Evolutionary conservation across 2,329 filamentous ascomycete genomes (phyloP), one percentile per base, ranked within the genome.

Genomic region (Ophiostoma novo-ulmi): DNA sequence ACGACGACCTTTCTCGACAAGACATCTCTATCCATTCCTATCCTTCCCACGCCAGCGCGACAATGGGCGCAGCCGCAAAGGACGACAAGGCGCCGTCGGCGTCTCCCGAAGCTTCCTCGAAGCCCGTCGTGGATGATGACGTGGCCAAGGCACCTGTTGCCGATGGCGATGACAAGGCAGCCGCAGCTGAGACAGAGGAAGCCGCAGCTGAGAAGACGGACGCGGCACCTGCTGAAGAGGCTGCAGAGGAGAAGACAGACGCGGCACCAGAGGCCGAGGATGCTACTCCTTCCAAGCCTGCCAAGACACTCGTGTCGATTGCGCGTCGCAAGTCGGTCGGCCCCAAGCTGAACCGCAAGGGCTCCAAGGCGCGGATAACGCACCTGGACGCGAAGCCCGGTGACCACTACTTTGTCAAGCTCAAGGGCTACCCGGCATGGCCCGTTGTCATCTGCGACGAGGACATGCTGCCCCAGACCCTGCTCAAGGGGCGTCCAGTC

Each of bases 351-450:
- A 95, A 88, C 83, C 92, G 90, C 83, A 97, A 95, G 84, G 91
- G 89, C 78, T 94, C 91, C 67, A 89, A 89, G 81, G 85, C 86
- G 73, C 89, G 89, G 77, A 84, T 91, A 74, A 85, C 85, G 64
- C 87, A 93, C 75, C 85, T 92, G 69, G 88, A 97, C 78, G 94
- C 92, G 74, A 85, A 97, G 82, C 92, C 95, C 5, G 95, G 96
- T 75, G 91, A 98, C 76, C 91, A 94, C 81, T 98, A 91, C 81
- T 89, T 97, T 78, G 93, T 96, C 74, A 92, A 94, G 80, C 89
- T 99, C 80, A 97, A 96, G 84, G 95, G 94, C 72, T 97, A 92
- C 80, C 92, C 95, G 41, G 90, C 92, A 55, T 99, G 95, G 95
- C 95, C 95, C 20, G 90, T 93, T 70, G 91, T 99, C 78, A 88